Evolutionary conservation across 441 rosid genomes (phyloP).

Genomic region (Gossypium trilobum): DNA sequence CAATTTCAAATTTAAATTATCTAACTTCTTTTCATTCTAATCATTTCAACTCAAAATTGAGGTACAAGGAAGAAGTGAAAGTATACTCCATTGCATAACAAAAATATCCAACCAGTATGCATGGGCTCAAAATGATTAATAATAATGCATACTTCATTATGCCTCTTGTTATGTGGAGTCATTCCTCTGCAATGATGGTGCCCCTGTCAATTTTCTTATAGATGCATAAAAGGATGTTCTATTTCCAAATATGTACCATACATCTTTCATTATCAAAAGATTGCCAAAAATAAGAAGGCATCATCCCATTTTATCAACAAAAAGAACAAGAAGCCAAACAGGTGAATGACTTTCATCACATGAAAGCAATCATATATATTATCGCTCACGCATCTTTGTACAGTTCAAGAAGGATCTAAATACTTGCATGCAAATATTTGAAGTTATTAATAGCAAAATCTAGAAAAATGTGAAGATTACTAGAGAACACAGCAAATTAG

Average conservation of each 20-base stretch:
- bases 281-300: constrained; percentile 9
- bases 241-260: background rate
- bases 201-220: background rate
- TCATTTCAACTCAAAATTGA: background rate
- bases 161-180: background rate
- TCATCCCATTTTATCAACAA: background rate
- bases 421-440: background rate
- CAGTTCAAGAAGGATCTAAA: background rate
- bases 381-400: background rate
- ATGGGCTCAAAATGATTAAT: background rate
- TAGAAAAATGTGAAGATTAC: constrained; percentile 9
- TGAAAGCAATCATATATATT: background rate
- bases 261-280: constrained; percentile 11
- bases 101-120: background rate
- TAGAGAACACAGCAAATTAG: constrained; percentile 9
- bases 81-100: background rate
- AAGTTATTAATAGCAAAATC: constrained; percentile 3
- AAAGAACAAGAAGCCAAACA: background rate
- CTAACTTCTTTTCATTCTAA: background rate
- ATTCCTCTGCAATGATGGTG: background rate
- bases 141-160: background rate
- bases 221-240: background rate
- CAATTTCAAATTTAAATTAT: background rate
- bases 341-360: background rate
- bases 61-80: background rate